These are phyloP conservation scores for Cutaneotrichosporon mucoides DNA, from an alignment of 1,284 basidiomycete species.

Conservation along the genomic window DNA sequence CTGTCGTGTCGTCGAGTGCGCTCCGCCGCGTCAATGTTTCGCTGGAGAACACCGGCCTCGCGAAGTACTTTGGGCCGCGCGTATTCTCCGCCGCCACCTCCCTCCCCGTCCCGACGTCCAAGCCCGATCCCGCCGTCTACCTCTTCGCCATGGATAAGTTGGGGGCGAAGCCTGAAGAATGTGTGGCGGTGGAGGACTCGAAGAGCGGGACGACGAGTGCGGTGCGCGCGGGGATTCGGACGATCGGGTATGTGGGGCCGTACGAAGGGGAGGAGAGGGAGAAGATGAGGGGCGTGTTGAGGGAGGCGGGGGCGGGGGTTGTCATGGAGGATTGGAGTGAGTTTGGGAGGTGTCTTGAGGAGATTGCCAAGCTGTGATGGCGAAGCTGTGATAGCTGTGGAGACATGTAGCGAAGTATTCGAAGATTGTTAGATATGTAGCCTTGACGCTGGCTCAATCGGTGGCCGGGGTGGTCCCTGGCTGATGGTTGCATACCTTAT, in stretches of 20 bases:
- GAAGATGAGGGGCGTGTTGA: conserved; percentile 15
- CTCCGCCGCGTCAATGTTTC: conserved; percentile 23
- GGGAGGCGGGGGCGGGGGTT: conserved; percentile 22
- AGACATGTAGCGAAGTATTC: background rate
- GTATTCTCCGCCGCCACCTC: conserved; percentile 27
- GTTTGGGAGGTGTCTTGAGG: conserved; percentile 15
- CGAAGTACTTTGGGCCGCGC: conserved; percentile 17
- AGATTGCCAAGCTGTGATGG: too few species aligned
- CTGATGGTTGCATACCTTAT: too few species aligned
- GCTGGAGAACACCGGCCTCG: conserved; percentile 19
- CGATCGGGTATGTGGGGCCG: conserved; percentile 28
- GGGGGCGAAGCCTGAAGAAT: conserved; percentile 9
- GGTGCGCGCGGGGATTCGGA: conserved; percentile 19
- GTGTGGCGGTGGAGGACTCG: conserved; percentile 29
- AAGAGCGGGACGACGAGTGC: conserved; percentile 23
- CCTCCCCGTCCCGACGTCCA: conserved; percentile 21
- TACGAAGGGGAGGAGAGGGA: conserved; percentile 21
- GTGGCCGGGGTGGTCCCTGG: too few species aligned
- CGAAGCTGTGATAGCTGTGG: background rate
- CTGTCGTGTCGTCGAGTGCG: conserved; percentile 24
- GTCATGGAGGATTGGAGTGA: conserved; percentile 27
- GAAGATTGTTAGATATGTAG: too few species aligned
- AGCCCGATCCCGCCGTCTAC: conserved; percentile 33
- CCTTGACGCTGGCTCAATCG: too few species aligned
- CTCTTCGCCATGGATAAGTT: conserved; percentile 16